Conservation (phyloP, 129 eudicot species). For the Escallonia herrerae region DNA sequence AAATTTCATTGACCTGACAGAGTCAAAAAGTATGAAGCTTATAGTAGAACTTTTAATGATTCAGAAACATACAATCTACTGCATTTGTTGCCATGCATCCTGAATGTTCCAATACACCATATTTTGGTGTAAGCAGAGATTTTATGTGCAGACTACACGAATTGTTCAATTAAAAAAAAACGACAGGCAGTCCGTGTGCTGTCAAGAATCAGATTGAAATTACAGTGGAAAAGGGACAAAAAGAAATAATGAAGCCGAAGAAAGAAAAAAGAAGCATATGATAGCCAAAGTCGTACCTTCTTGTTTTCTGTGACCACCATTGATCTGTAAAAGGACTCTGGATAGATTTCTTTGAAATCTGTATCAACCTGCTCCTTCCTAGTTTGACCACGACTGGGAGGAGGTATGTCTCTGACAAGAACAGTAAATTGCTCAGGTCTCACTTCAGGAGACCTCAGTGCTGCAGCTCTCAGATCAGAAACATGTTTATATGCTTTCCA, state of each 20-base stretch:
- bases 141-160: no score
- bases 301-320: constrained; percentile 68
- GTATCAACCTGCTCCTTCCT: constrained; percentile 68
- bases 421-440: constrained; percentile 77
- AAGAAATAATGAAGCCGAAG: no score
- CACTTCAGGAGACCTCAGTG: constrained; percentile 49
- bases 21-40: neutral
- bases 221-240: no score
- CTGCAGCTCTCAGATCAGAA: constrained; percentile 59
- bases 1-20: constrained; percentile 53
- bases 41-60: neutral
- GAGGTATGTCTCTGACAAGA: constrained; percentile 80
- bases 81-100: neutral
- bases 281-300: constrained; percentile 21
- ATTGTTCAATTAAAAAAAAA: no score
- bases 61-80: neutral
- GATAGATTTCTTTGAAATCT: constrained; percentile 67
- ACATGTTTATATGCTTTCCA: constrained; percentile 92
- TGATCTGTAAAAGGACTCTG: constrained; percentile 72
- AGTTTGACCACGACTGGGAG: constrained; percentile 33
- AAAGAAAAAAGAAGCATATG: no score
- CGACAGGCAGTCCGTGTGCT: no score
- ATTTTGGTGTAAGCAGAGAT: no score
- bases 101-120: no score
- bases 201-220: no score